Base-by-base conservation (phyloP, 176 grass and related monocot species). In the Phyllostachys edulis region DNA sequence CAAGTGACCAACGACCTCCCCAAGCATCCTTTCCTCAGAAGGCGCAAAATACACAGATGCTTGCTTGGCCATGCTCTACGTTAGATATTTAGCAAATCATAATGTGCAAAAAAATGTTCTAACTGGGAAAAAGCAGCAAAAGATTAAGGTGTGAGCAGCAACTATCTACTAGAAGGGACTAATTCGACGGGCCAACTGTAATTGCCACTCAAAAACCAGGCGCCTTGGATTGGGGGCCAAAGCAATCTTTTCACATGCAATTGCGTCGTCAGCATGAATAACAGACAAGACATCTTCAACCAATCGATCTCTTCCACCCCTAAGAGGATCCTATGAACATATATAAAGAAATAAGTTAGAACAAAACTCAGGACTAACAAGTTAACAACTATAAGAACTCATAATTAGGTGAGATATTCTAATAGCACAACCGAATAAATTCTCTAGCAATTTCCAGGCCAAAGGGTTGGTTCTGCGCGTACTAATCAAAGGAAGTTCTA, bases 221-320 rank as follows among this genome's bases (percentile, higher is more conserved):
- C 86, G 91, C 20, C 75, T 88, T 39, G 91, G 83, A 81, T 39
- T 82, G 52, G 91, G 96, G 40, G 70, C 80, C 16, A 44, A 85
- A 66, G 86, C 67, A 86, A 89, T 77, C 63, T 88, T 91, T 77
- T 64, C 68, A 32, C 65, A 44, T 56, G 82, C 80, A 80, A 78
- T 89, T 83, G 65, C 52, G 81, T 87, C 75, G 73, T 85, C 79
- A 44, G 89, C 87, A 68, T 90, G 52, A 71, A 99, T 99, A 75
- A 93, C 14, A 86, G 85, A 83, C 15, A 96, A 39, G 23, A 99
- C 47, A 45, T 96, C 93, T 94, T 96, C 96, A 54, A 96, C 89
- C 68, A 96, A 86, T 57, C 91, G 87, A 89, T 99, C 96, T 79
- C 90, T 99, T 87, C 96, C 96, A 55, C 96, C 96, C 76, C 93